A percentile compares a stretch with the other conserved stretches of the same genome.
Conservation (phyloP, 2,329 filamentous ascomycete genomes). For the Pseudophaeomoniella oleicola region DNA sequence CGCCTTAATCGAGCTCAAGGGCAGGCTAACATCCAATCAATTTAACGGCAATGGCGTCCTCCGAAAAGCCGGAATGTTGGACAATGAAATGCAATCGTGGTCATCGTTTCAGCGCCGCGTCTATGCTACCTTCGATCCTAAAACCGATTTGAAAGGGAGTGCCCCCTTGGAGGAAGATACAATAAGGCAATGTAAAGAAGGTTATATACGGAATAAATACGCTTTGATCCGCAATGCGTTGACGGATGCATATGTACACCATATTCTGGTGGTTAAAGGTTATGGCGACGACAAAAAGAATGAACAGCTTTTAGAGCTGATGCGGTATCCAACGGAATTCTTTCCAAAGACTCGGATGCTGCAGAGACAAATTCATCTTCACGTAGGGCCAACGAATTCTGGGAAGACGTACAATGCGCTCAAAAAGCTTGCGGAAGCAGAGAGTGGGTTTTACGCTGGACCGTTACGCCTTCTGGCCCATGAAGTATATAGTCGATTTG, state of each 20-base stretch:
- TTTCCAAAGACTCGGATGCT: conserved; percentile 69
- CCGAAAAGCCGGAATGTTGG: neutral
- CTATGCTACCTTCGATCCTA: neutral
- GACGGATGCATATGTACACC: neutral
- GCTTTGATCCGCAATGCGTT: neutral
- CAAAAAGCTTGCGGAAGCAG: conserved; percentile 62
- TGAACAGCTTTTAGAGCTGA: conserved; percentile 28
- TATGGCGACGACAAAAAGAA: neutral
- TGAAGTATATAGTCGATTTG: conserved; percentile 83
- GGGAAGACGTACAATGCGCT: conserved; percentile 95
- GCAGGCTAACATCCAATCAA: neutral
- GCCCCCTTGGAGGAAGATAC: neutral
- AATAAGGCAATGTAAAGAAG: neutral
- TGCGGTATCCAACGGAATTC: conserved; percentile 86
- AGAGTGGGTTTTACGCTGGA: conserved; percentile 75
- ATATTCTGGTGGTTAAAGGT: neutral
- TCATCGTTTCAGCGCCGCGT: neutral
- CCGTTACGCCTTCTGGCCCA: conserved; percentile 79
- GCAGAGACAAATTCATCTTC: conserved; percentile 73
- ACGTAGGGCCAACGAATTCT: conserved; percentile 94
- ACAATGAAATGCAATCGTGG: neutral
- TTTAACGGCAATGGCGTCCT: neutral
- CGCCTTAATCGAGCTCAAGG: neutral
- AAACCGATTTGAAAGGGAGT: neutral
- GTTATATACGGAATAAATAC: neutral